Conservation (phyloP, 208 protist genomes). For the Trichomonas tenax region DNA sequence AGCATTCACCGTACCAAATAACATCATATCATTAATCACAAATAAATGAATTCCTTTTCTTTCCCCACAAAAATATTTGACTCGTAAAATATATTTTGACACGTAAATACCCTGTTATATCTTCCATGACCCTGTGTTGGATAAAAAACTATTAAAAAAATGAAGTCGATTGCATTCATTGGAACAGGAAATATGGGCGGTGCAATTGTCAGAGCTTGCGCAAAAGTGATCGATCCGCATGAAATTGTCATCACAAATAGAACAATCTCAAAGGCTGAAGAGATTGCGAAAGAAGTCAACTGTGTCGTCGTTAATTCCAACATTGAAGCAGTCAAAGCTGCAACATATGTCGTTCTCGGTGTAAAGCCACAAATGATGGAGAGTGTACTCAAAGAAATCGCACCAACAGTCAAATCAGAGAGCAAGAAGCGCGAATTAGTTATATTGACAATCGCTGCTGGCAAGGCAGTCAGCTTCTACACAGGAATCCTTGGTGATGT, state of each 20-base stretch:
- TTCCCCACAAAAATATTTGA: too few species aligned
- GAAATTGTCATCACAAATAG: slow-evolving; percentile 40
- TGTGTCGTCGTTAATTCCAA: slow-evolving; percentile 42
- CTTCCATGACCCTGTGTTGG: too few species aligned
- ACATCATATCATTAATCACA: too few species aligned
- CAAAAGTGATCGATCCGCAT: not conserved
- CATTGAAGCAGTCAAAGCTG: slow-evolving; percentile 44
- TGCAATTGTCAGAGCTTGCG: slow-evolving; percentile 54
- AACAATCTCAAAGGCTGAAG: slow-evolving; percentile 44
- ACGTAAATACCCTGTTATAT: too few species aligned
- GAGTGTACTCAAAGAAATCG: slow-evolving; percentile 50
- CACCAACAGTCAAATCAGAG: slow-evolving; percentile 26
- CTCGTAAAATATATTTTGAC: too few species aligned
- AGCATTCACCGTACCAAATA: too few species aligned
- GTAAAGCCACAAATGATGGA: slow-evolving; percentile 69
- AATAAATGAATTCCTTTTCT: too few species aligned
- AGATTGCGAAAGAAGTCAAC: slow-evolving; percentile 45
- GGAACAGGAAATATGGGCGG: slow-evolving; percentile 74
- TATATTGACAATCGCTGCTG: slow-evolving; percentile 68
- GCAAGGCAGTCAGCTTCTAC: slow-evolving; percentile 50
- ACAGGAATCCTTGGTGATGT: slow-evolving; percentile 31
- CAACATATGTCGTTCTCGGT: slow-evolving; percentile 64
- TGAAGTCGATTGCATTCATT: slow-evolving; percentile 54
- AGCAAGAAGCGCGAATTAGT: slow-evolving; percentile 61
- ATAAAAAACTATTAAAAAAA: not conserved